Evolutionary conservation across 805 yeast genomes (phyloP).

Genomic region (Wickerhamiella allomyrinae): DNA sequence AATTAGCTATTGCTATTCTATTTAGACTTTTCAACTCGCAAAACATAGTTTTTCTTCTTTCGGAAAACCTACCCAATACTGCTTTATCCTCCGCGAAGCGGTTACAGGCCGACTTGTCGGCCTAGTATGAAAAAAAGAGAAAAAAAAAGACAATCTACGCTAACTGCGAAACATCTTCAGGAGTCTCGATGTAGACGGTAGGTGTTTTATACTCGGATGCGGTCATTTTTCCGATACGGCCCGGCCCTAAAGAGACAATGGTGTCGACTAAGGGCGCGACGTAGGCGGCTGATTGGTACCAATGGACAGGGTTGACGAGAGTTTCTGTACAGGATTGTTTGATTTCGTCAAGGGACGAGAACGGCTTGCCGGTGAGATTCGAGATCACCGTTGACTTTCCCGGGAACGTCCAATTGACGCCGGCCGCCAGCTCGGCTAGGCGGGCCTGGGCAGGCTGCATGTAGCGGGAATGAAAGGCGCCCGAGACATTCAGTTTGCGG

Average conservation of each 20-base stretch:
- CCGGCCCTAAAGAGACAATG: slow-evolving; percentile 21
- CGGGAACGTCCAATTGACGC: slow-evolving; percentile 13
- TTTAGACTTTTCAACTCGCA: too few relatives aligned
- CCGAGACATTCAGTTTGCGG: slow-evolving; percentile 30
- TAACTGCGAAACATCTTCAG: not conserved
- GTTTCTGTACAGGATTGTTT: slow-evolving; percentile 16
- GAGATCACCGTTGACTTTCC: slow-evolving; percentile 17
- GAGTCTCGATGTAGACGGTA: slow-evolving; percentile 2
- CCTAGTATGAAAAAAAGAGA: too few relatives aligned
- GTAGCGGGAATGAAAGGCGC: slow-evolving; percentile 36
- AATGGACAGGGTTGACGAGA: slow-evolving; percentile 22
- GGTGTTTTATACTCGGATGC: slow-evolving; percentile 3
- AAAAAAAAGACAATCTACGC: not conserved
- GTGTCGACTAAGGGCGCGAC: slow-evolving; percentile 10
- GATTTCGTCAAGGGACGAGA: slow-evolving; percentile 19
- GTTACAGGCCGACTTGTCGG: too few relatives aligned
- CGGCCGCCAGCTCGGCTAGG: slow-evolving; percentile 19
- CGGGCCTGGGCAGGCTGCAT: slow-evolving; percentile 28
- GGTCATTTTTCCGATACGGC: slow-evolving; percentile 18
- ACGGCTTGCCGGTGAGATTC: slow-evolving; percentile 24
- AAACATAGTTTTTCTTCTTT: too few relatives aligned
- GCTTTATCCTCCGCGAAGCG: too few relatives aligned
- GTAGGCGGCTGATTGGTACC: slow-evolving; percentile 19
- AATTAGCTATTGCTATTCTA: too few relatives aligned
- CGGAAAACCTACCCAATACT: too few relatives aligned